A percentile compares a stretch with the other conserved stretches of the same genome.
Conservation (phyloP, 1,139 yeast genomes). For the Williopsis jadinii region DNA sequence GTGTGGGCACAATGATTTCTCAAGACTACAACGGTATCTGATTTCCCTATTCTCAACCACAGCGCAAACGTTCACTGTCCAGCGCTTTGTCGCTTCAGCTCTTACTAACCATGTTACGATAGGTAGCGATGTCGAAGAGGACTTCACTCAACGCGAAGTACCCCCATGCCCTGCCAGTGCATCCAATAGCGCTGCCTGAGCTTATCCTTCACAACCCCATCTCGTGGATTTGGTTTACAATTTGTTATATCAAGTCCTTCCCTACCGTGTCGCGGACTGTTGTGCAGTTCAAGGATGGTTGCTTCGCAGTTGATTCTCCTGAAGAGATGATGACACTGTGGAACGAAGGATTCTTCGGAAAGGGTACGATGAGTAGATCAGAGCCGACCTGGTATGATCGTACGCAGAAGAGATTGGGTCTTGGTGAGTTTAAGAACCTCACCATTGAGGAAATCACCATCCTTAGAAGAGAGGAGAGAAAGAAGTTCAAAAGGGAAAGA, state of each 20-base stretch:
- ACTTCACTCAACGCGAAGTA: conserved; percentile 25
- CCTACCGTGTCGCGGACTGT: conserved; percentile 4
- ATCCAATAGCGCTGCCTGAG: conserved; percentile 36
- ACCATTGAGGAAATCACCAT: conserved; percentile 74
- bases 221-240: conserved; percentile 46
- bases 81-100: neutral
- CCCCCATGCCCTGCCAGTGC: conserved; percentile 32
- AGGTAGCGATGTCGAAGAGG: conserved; percentile 25
- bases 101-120: conserved; percentile 3
- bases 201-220: conserved; percentile 50
- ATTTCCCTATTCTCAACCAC: conserved; percentile 28
- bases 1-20: conserved; percentile 74
- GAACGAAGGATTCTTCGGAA: conserved; percentile 90
- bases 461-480: conserved; percentile 64
- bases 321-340: conserved; percentile 57
- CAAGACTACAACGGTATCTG: conserved; percentile 99
- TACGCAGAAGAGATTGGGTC: conserved; percentile 45
- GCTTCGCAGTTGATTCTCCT: conserved; percentile 39
- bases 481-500: conserved; percentile 57
- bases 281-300: too few species aligned
- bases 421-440: conserved; percentile 27
- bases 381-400: conserved; percentile 87
- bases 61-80: neutral
- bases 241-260: conserved; percentile 25
- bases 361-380: conserved; percentile 81